Evolutionary conservation across 2,329 filamentous ascomycete genomes (phyloP).

Genomic region (Zymoseptoria tritici): DNA sequence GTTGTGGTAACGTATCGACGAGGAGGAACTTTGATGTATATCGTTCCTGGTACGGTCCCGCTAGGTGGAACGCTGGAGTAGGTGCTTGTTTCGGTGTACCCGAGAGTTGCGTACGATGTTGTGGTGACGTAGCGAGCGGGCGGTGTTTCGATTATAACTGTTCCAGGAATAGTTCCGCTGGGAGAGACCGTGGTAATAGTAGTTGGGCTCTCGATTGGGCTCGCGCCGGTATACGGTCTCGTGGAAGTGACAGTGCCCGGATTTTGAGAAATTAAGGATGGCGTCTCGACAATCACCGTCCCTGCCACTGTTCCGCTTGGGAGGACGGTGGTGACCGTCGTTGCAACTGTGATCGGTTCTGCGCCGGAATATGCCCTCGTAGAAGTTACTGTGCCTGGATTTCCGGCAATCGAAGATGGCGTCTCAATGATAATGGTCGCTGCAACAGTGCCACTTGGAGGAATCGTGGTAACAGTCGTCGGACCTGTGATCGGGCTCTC

Average conservation of each 20-base stretch:
- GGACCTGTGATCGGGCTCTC: not conserved
- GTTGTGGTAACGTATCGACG: not conserved
- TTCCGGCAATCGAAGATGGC: not conserved
- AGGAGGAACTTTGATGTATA: slow-evolving; percentile 2
- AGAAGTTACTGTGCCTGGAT: not conserved
- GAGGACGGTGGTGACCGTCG: not conserved
- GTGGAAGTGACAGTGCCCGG: not conserved
- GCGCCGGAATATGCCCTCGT: not conserved
- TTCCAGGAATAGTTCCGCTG: not conserved
- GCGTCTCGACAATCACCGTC: not conserved
- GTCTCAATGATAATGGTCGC: slow-evolving; percentile 6
- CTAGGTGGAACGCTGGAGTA: slow-evolving; percentile 4
- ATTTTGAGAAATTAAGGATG: not conserved
- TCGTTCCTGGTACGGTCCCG: slow-evolving; percentile 2
- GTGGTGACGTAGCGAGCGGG: not conserved
- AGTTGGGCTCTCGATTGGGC: not conserved
- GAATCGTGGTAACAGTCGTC: slow-evolving; percentile 3
- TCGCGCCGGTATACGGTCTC: not conserved
- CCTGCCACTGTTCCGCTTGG: slow-evolving; percentile 1
- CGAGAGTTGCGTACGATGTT: not conserved
- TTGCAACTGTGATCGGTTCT: not conserved
- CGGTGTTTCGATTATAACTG: not conserved
- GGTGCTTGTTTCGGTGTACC: not conserved
- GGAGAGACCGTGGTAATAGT: not conserved
- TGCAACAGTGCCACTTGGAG: slow-evolving; percentile 1